Evolutionary conservation across 129 eudicot species (phyloP).

Genomic region (Chrysanthemum seticuspe): DNA sequence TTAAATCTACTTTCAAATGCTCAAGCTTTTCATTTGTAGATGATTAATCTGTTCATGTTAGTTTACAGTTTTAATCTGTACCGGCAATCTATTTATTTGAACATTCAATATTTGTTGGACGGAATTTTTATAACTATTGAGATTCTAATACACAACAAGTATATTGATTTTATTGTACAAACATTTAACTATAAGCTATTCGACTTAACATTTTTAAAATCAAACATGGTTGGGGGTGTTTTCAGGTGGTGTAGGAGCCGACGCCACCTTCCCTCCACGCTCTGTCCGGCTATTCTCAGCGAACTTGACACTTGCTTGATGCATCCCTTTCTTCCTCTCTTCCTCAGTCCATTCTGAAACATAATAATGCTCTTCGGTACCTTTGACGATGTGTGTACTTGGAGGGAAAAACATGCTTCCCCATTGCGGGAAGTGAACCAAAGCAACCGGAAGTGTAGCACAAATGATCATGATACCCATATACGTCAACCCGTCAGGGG

Average conservation of each 20-base stretch:
- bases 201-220: neutral
- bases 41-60: too few species aligned
- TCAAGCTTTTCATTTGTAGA: too few species aligned
- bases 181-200: too few species aligned
- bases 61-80: too few species aligned
- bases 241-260: constrained; percentile 40
- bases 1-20: too few species aligned
- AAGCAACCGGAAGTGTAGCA: constrained; percentile 56
- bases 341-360: constrained; percentile 17
- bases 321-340: constrained; percentile 26
- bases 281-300: constrained; percentile 67
- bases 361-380: constrained; percentile 26
- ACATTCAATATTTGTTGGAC: too few species aligned
- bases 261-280: constrained; percentile 53
- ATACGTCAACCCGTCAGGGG: constrained; percentile 47
- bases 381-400: constrained; percentile 16
- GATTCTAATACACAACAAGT: too few species aligned
- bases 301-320: constrained; percentile 34
- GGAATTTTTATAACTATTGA: too few species aligned
- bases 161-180: too few species aligned
- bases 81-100: too few species aligned
- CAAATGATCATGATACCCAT: constrained; percentile 76
- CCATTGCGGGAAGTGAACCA: constrained; percentile 37
- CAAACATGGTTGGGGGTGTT: constrained; percentile 24
- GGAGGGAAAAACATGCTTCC: constrained; percentile 26